Evolutionary conservation across 2,329 filamentous ascomycete species (phyloP), one percentile per base, ranked within the genome.

Genomic region (Phialophora tarda): DNA sequence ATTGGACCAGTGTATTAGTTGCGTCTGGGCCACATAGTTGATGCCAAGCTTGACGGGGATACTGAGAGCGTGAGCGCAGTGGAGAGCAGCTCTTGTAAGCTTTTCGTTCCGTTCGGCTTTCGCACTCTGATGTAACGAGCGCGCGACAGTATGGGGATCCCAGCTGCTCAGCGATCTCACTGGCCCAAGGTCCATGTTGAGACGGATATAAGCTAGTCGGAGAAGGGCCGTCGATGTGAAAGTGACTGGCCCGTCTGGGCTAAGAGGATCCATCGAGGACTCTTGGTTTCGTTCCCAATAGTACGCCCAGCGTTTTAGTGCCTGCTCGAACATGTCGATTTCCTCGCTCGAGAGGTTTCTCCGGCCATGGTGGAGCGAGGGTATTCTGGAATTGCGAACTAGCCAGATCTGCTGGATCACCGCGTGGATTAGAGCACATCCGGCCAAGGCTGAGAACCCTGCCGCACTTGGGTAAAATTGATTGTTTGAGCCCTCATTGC

Each of bases 111-210:
- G 60, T 12, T 47, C n/a, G 4, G 34, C 34, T 32, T 21, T 26
- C 7, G 60, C 23, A 21, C 82, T 84, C 56, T 83, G 80, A 63
- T 80, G 82, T 71, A 88, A 83, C 3, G 82, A 83, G 54, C 81
- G 82, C 1, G 88, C 87, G 63, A 90, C 86, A 53, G 86, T 75
- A 51, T 82, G 75, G 1, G 86, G 83, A 72, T 90, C 86, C 53
- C 87, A 81, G 4, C 85, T 87, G 71, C 88, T 86, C 47, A 90
- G 80, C 17, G 83, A 82, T 57, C 86, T 80, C 8, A 67, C 64
- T 8, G 68, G 62, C 0, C 71, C 71, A 4, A 74, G 41, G 24
- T 73, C 63, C 1, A 71, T 47, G 14, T 47, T 59, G n/a, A 59
- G 34, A 14, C 38, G 56, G 14, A 59, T 62, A 17, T 62, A 54